Evolutionary conservation across 2,329 filamentous ascomycete genomes (phyloP).

Genomic region (Catunica adiposa): DNA sequence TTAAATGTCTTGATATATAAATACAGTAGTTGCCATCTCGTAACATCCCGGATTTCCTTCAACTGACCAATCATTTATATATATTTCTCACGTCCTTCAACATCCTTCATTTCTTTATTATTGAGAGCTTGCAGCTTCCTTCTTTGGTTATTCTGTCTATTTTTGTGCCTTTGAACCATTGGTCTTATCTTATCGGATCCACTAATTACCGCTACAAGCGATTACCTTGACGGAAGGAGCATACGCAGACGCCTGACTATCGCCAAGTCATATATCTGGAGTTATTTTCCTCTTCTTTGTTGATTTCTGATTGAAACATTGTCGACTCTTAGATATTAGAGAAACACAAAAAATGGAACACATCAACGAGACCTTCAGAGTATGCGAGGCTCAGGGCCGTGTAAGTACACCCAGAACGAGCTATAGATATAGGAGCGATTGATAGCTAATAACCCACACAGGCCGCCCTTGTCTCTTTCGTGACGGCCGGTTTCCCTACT

Average conservation of each 20-base stretch:
- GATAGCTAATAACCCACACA: slow-evolving; percentile 22
- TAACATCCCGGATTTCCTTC: no score
- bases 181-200: background rate
- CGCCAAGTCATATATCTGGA: background rate
- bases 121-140: background rate
- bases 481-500: slow-evolving; percentile 82
- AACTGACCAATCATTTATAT: no score
- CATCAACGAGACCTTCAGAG: slow-evolving; percentile 42
- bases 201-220: background rate
- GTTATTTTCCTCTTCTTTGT: background rate
- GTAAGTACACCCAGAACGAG: slow-evolving; percentile 26
- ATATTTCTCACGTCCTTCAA: no score
- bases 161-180: background rate
- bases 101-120: no score
- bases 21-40: no score
- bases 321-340: background rate
- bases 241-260: background rate
- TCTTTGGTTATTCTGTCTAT: background rate
- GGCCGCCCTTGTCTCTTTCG: slow-evolving; percentile 84
- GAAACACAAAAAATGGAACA: slow-evolving; percentile 31
- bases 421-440: background rate
- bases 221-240: background rate
- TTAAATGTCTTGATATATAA: no score
- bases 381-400: slow-evolving; percentile 41
- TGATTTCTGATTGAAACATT: background rate